A percentile compares a stretch with the other conserved stretches of the same genome.
Conservation (phyloP, 2,329 filamentous ascomycete species). For the Exserohilum rostratum region DNA sequence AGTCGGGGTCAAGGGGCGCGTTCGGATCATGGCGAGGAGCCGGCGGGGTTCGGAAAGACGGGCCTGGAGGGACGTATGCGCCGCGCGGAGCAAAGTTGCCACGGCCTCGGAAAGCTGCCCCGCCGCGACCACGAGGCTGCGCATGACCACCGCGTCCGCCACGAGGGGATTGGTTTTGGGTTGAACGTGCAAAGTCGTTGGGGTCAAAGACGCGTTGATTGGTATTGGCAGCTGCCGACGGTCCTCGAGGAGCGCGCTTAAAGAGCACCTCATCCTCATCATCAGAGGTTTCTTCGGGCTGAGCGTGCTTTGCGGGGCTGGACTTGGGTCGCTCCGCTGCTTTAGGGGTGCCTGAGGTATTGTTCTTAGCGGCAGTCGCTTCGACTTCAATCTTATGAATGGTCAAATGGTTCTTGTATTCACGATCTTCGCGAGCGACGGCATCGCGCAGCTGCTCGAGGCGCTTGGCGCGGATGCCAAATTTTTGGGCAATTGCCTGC, state of each 20-base stretch:
- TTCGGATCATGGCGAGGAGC: constrained; percentile 43
- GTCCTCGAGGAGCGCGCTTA: constrained; percentile 46
- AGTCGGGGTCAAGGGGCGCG: constrained; percentile 49
- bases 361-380: constrained; percentile 24
- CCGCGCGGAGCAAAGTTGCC: constrained; percentile 39
- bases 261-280: constrained; percentile 50
- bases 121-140: constrained; percentile 32
- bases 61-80: constrained; percentile 39
- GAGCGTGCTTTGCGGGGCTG: constrained; percentile 27
- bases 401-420: constrained; percentile 51
- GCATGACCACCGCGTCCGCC: constrained; percentile 39
- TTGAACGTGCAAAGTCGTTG: constrained; percentile 54
- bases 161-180: constrained; percentile 38
- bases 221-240: constrained; percentile 31
- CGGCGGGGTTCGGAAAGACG: constrained; percentile 32
- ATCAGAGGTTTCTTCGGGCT: constrained; percentile 34
- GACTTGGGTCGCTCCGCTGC: constrained; percentile 35
- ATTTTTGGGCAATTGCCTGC: constrained; percentile 55
- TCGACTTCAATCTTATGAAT: constrained; percentile 47
- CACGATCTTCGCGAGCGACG: constrained; percentile 56
- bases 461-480: constrained; percentile 57
- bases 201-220: constrained; percentile 53
- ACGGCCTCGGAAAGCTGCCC: constrained; percentile 33
- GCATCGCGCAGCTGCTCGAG: constrained; percentile 58
- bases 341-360: constrained; percentile 20